phyloP scores from a whole-genome alignment of 257 asterid genomes.

The Lavandula angustifolia region DNA sequence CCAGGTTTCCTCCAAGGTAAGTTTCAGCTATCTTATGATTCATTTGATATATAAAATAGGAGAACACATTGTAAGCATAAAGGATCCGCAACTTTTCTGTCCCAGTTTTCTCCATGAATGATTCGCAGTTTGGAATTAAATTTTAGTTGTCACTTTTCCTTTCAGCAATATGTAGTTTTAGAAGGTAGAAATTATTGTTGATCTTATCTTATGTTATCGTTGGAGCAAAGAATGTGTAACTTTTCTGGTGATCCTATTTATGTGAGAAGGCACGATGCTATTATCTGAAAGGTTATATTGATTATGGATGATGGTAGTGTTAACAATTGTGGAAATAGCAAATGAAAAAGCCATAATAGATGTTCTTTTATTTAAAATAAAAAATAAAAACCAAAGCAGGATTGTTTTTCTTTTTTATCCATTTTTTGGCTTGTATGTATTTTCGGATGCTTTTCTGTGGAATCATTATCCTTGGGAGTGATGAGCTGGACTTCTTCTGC shows the following conservation, averaged over 20 bases:
- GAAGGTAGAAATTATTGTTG: neutral
- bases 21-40: constrained; percentile 24
- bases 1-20: constrained; percentile 98
- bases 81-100: constrained; percentile 21
- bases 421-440: neutral
- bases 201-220: constrained; percentile 11
- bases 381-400: no score
- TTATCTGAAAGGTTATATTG: constrained; percentile 5
- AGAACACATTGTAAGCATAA: constrained; percentile 14
- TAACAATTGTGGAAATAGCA: constrained; percentile 6
- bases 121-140: constrained; percentile 11
- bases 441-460: neutral
- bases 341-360: constrained; percentile 9
- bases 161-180: constrained; percentile 18
- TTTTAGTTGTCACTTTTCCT: neutral
- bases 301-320: constrained; percentile 9
- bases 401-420: neutral
- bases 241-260: constrained; percentile 9
- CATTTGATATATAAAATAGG: constrained; percentile 26
- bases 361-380: neutral
- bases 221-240: constrained; percentile 19
- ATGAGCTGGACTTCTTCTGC: neutral
- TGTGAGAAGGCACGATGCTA: constrained; percentile 6
- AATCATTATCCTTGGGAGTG: constrained; percentile 1
- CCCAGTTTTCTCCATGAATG: neutral